Evolutionary conservation across 257 asterid species (phyloP).

Genomic region (Fraxinus anomala): DNA sequence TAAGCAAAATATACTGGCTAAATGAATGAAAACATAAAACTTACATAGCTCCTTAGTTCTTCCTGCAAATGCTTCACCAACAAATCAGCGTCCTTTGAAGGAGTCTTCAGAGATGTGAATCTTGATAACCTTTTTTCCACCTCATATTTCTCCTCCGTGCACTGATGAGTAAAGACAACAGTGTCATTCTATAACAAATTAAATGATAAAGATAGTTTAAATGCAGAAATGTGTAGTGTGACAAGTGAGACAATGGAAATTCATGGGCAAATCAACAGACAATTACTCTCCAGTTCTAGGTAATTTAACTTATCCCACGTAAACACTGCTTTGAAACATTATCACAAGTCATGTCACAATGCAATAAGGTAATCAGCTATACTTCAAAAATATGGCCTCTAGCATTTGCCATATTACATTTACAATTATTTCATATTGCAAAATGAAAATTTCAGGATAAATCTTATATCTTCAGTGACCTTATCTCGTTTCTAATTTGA

Average conservation of each 20-base stretch:
- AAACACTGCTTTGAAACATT: neutral
- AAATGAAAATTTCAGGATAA: neutral
- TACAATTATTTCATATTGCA: neutral
- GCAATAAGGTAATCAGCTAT: neutral
- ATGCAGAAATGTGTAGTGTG: conserved; percentile 13
- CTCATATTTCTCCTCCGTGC: conserved; percentile 71
- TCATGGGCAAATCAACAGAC: neutral
- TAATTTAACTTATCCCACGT: neutral
- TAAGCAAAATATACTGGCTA: conserved; percentile 14
- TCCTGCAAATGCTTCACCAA: conserved; percentile 90
- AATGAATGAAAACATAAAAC: conserved; percentile 33
- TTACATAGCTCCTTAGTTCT: conserved; percentile 83
- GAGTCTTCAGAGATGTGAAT: conserved; percentile 49
- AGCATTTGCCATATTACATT: neutral
- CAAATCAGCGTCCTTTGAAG: conserved; percentile 53
- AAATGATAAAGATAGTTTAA: conserved; percentile 13
- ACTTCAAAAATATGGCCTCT: neutral
- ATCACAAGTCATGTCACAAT: neutral
- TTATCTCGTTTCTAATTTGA: neutral
- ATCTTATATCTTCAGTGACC: neutral
- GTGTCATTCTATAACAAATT: conserved; percentile 25
- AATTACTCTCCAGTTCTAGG: neutral
- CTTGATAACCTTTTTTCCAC: conserved; percentile 55
- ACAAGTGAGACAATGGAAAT: neutral
- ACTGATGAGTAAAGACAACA: conserved; percentile 45